Evolutionary conservation across 2,329 filamentous ascomycete genomes (phyloP), one percentile per base, ranked within the genome.

Genomic region (Fusarium sp.): DNA sequence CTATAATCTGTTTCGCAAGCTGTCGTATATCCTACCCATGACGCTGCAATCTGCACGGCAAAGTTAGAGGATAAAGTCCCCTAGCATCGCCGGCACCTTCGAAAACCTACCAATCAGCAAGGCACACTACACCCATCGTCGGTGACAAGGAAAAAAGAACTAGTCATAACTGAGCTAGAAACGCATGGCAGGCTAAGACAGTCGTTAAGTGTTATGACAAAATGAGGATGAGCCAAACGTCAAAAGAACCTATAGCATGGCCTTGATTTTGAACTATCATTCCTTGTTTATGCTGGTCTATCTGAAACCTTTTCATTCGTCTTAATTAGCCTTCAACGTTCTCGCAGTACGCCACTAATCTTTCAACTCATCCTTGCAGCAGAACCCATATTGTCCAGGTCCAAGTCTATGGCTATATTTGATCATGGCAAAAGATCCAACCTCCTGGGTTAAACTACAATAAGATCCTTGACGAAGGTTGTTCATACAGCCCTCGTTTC

Each of bases 331-430:
- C 36, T 57, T 18, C 55, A 47, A 54, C 34, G 31, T 37, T 50
- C 54, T 52, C 42, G 30, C 50, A 49, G 34, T 47, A 26, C 33
- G 62, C 62, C 62, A 58, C 52, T 63, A 44, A 57, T 33, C 36
- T 67, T 51, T 40, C 37, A 64, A 44, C 41, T 60, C 58, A 54
- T 59, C 54, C 65, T 69, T 67, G 59, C 57, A 62, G 45, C 59
- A 58, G 44, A 49, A 63, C 45, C 56, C 44, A 62, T 57, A 52
- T 55, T 57, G 61, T 71, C 71, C 59, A 70, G 62, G 57, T 65
- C 62, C 57, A 63, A 46, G 49, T 64, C 20, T 50, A 50, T 50
- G 54, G 53, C 61, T 49, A 65, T 67, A 52, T 55, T 59, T 57
- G 40, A 58, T 70, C 56, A 65, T 28, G 60, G 49, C 58, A 47